phyloP scores from a whole-genome alignment of 2,329 filamentous ascomycete genomes.

The Colletotrichum paranaense region DNA sequence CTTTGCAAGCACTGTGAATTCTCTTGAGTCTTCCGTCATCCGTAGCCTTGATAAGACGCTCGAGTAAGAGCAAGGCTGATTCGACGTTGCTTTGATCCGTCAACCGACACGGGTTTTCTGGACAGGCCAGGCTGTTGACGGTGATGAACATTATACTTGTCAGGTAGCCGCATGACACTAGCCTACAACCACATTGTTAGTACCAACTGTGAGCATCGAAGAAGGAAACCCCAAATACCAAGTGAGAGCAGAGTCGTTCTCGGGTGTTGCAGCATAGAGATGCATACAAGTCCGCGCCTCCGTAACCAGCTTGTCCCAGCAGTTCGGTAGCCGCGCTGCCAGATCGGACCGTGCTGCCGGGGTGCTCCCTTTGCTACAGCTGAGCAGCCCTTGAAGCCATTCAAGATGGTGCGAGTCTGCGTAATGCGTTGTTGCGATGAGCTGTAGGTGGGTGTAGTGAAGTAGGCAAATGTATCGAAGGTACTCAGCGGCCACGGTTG shows the following conservation, averaged over 20 bases:
- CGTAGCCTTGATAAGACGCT: constrained; percentile 6
- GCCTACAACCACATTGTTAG: neutral
- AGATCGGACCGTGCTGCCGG: neutral
- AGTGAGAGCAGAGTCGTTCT: constrained; percentile 22
- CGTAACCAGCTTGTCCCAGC: constrained; percentile 26
- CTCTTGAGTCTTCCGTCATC: constrained; percentile 14
- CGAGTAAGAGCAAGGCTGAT: constrained; percentile 9
- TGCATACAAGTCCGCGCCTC: constrained; percentile 25
- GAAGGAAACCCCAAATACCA: constrained; percentile 1
- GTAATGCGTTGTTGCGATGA: constrained; percentile 16
- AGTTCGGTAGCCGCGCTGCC: neutral
- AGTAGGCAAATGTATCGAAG: constrained; percentile 20
- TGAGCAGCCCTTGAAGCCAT: constrained; percentile 17
- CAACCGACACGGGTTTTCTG: neutral
- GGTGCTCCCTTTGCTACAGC: neutral
- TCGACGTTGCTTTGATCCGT: constrained; percentile 31
- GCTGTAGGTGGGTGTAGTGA: constrained; percentile 28
- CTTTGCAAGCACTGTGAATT: constrained; percentile 19
- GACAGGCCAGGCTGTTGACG: constrained; percentile 23
- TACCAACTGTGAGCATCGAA: neutral
- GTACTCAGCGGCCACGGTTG: neutral
- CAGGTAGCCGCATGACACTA: constrained; percentile 25
- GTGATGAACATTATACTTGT: constrained; percentile 32
- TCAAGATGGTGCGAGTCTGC: constrained; percentile 25
- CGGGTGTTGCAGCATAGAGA: constrained; percentile 20